Percentiles rank a stretch among this genome's conserved stretches.
These are phyloP conservation scores for Rhodosporidiobolus sp. DNA, from an alignment of 768 basidiomycete species.

Conservation along the genomic window DNA sequence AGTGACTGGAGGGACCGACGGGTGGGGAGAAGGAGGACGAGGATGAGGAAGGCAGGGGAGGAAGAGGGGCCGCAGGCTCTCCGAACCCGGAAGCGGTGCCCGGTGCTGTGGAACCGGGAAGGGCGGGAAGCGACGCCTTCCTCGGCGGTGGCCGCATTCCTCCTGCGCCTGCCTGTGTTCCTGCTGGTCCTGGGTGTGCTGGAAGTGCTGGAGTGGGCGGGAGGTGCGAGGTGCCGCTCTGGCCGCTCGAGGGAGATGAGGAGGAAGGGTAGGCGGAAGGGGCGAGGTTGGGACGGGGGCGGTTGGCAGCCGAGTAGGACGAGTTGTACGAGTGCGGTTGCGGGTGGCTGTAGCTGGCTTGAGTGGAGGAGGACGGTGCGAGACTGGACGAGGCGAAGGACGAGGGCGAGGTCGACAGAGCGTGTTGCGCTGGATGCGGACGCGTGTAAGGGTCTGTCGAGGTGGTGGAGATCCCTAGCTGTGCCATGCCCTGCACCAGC, in stretches of 20 bases:
- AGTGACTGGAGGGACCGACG: background rate
- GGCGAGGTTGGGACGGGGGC: slow-evolving; percentile 6
- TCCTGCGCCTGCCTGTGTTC: background rate
- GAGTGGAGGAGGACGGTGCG: too few relatives aligned
- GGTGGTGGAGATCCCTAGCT: too few relatives aligned
- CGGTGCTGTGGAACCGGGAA: background rate
- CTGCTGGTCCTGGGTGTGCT: background rate
- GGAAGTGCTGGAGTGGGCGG: background rate
- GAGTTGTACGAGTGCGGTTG: too few relatives aligned
- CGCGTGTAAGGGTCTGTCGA: too few relatives aligned
- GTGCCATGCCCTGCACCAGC: too few relatives aligned
- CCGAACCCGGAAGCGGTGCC: background rate
- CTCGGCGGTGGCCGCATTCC: background rate
- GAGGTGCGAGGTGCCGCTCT: background rate
- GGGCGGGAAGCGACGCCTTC: slow-evolving; percentile 7
- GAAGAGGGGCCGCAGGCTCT: background rate
- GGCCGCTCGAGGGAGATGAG: background rate
- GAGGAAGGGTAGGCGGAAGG: background rate
- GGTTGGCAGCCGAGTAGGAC: slow-evolving; percentile 5
- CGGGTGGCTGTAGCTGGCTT: too few relatives aligned
- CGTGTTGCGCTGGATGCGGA: too few relatives aligned
- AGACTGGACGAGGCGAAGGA: too few relatives aligned
- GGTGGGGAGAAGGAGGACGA: slow-evolving; percentile 13
- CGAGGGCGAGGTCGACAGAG: too few relatives aligned
- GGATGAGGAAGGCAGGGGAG: slow-evolving; percentile 7